Base-by-base conservation (phyloP, 1,284 basidiomycete species). In the Sphagnurus paluster region DNA sequence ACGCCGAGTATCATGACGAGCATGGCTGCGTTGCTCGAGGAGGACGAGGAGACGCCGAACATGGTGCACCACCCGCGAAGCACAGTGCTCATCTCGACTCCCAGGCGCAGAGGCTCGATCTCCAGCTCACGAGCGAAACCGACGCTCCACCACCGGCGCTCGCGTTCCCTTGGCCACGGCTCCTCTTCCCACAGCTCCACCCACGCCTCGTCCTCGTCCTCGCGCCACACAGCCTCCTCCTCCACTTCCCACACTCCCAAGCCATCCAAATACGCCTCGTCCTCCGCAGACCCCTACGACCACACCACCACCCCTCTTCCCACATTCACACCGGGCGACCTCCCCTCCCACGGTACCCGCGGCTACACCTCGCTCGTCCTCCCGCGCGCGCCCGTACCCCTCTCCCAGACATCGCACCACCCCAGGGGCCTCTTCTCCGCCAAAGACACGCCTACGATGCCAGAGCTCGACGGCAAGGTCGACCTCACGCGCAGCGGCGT, bases 401-500 rank as follows among this genome's bases (percentile, higher is more conserved):
- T 73, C 17, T 61, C 65, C 13, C 58, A 63, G 26, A 49, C 49
- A 0, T 49, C 50, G 0, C 46, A 52, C 16, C 50, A 25, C 10
- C 41, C 54, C 11, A 53, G 45, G 34, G 52, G 42, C 20, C 35
- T 49, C 16, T 51, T 51, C 14, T 47, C 39, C 21, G 30, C 46
- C n/a, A 49, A 34, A 9, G 38, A 42, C 14, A 24, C 41, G 20
- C 38, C 32, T 10, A 10, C 21, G 13, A 43, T 39, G 5, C 32
- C 33, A 5, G 42, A 48, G n/a, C 20, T 44, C 3, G 62, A 67
- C 48, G 76, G 82, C 25, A 70, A 73, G 48, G 67, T 91, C 14
- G 87, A 93, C 65, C 69, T 90, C 34, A 84, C 87, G 3, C 75
- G 77, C 13, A 77, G 81, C 19, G 89, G 90, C 4, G 70, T 90